A percentile compares a stretch with the other conserved stretches of the same genome.
These are phyloP conservation scores for Trichosporon ovoides DNA, from an alignment of 1,284 basidiomycete species.

Conservation along the genomic window DNA sequence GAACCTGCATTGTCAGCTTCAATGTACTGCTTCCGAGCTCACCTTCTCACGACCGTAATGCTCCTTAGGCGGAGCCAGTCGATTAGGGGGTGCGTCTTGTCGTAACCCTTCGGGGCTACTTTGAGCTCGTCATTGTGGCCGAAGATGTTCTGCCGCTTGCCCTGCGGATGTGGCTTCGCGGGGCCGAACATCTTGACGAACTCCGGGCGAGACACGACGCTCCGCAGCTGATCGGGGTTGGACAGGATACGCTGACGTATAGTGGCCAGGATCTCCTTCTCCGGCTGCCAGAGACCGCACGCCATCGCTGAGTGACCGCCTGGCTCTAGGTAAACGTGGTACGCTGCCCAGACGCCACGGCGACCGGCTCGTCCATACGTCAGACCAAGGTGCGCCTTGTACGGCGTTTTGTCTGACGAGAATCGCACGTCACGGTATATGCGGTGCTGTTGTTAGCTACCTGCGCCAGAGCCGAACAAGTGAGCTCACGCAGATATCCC, in stretches of 20 bases:
- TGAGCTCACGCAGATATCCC: slow-evolving; percentile 68
- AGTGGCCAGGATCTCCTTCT: slow-evolving; percentile 66
- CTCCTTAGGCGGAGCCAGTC: slow-evolving; percentile 77
- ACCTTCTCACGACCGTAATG: slow-evolving; percentile 66
- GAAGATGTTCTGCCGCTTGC: slow-evolving; percentile 66
- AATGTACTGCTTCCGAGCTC: slow-evolving; percentile 29
- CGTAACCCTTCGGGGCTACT: slow-evolving; percentile 78
- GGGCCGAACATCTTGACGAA: slow-evolving; percentile 71
- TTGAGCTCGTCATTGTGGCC: slow-evolving; percentile 76
- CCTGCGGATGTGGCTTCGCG: slow-evolving; percentile 59
- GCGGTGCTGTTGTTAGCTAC: slow-evolving; percentile 36
- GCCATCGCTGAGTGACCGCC: slow-evolving; percentile 66
- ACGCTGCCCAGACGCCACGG: slow-evolving; percentile 47
- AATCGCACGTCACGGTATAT: slow-evolving; percentile 64
- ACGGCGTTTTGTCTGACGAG: slow-evolving; percentile 67
- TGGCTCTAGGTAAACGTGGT: slow-evolving; percentile 55
- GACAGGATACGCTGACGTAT: slow-evolving; percentile 65
- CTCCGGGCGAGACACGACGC: slow-evolving; percentile 58
- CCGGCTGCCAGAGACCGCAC: slow-evolving; percentile 78
- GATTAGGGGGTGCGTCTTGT: slow-evolving; percentile 75
- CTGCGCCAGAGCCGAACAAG: too few relatives aligned
- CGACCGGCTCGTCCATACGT: slow-evolving; percentile 42
- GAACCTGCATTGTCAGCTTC: slow-evolving; percentile 55
- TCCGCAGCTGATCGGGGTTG: slow-evolving; percentile 61
- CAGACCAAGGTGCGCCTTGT: slow-evolving; percentile 64